phyloP scores from a whole-genome alignment of 805 yeast genomes.

The Candida peoriensis region DNA sequence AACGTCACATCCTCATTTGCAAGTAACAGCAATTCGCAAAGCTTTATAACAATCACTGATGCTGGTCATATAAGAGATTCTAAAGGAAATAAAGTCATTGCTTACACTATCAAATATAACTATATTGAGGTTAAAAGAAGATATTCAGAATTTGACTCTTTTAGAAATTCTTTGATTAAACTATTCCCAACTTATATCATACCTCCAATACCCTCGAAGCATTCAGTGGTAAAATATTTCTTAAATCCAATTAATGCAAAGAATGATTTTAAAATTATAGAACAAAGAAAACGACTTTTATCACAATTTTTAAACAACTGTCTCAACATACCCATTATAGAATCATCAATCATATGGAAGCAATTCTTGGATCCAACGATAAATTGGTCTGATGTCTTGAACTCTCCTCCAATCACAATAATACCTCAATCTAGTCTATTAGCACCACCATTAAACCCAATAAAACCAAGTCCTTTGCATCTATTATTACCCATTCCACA shows the following conservation, averaged over 20 bases:
- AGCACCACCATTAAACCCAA: constrained; percentile 60
- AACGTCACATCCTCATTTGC: constrained; percentile 1
- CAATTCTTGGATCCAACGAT: constrained; percentile 83
- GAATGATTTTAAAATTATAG: constrained; percentile 43
- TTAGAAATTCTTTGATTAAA: constrained; percentile 62
- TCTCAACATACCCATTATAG: constrained; percentile 47
- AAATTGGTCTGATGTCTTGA: constrained; percentile 73
- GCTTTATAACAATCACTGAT: constrained; percentile 36
- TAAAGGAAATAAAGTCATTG: constrained; percentile 56
- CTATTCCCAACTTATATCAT: constrained; percentile 77
- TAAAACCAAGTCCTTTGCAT: constrained; percentile 53
- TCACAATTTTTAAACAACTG: constrained; percentile 78
- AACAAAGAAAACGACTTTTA: constrained; percentile 70
- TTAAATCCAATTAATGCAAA: constrained; percentile 39
- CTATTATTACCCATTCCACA: constrained; percentile 59
- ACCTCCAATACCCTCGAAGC: constrained; percentile 94
- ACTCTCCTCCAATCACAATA: constrained; percentile 47
- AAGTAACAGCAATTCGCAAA: not conserved
- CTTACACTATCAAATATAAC: constrained; percentile 62
- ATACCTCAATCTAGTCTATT: constrained; percentile 49
- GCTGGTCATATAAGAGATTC: constrained; percentile 72
- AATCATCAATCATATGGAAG: constrained; percentile 57
- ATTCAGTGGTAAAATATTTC: constrained; percentile 47
- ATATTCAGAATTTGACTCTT: constrained; percentile 86
- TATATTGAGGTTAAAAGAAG: constrained; percentile 62